Evolutionary conservation across 78 protist species (phyloP), one percentile per base, ranked within the genome.

Genomic region (Ministeria vibrans): DNA sequence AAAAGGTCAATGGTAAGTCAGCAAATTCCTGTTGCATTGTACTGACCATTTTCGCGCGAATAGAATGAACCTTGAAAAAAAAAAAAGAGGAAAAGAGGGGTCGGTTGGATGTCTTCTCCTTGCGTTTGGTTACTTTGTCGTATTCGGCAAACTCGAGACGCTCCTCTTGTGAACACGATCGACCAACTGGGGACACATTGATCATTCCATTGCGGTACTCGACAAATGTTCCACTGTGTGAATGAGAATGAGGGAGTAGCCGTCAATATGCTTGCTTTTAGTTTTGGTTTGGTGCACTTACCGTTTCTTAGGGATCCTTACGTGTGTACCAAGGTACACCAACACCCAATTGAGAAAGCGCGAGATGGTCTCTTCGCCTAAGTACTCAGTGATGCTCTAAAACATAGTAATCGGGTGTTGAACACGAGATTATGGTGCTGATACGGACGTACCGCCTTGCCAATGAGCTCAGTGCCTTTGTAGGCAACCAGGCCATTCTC

Each of bases 161-260:
- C 89, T 98, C 99, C 2, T 41, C 87, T 39, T 93, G 95, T 63
- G 89, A 45, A 82, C 99, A 96, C 90, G 92, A 91, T 78, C 99
- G 92, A 2, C 99, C 99, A 77, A 96, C 92, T 30, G 99, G 99
- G 7, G 95, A 91, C 53, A 97, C 81, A 84, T 99, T 99, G 68
- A 99, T 34, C 99, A 99, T 98, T 28, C 99, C 99, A 55, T 89
- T 92, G 44, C 99, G 88, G 64, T 89, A 95, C 93, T 97, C 98
- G 53, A 97, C 30, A 45, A 97, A 97, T 4, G 98, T 96, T 46
- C 99, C 98, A 18, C 97, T 93, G 88, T 34, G 27, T 13, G 71
- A 15, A 6, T 61, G 68, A 5, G 20, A 15, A 11, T 23, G 68
- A 28, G 68, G 15, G 34, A 15, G 68, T 46, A 46, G 55, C n/a